Percentiles rank a stretch among this genome's conserved stretches.
phyloP scores from a whole-genome alignment of 805 yeast genomes.

The Saturnispora galanensis region DNA sequence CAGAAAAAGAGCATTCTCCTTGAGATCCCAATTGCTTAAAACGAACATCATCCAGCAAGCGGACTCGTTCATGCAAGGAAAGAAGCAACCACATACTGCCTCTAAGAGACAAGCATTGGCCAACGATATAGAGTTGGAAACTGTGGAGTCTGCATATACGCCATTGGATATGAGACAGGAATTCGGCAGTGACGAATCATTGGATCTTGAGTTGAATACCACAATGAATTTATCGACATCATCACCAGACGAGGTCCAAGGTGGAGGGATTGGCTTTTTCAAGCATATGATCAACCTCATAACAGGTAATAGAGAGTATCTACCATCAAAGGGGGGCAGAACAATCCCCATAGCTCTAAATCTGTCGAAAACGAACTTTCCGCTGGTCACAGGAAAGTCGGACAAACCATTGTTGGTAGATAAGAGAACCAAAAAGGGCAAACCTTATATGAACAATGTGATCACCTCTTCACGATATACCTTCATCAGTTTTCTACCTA shows the following conservation, averaged over 20 bases:
- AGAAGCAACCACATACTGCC: neutral
- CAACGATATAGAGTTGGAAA: slow-evolving; percentile 27
- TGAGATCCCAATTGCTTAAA: slow-evolving; percentile 56
- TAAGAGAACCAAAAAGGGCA: slow-evolving; percentile 43
- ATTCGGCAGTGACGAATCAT: slow-evolving; percentile 11
- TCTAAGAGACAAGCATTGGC: too few relatives aligned
- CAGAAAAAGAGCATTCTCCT: slow-evolving; percentile 55
- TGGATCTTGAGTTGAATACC: neutral
- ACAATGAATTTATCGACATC: slow-evolving; percentile 10
- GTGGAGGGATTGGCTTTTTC: neutral
- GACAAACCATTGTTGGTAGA: slow-evolving; percentile 41
- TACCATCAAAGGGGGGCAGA: slow-evolving; percentile 62
- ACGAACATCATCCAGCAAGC: slow-evolving; percentile 26
- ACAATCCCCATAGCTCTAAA: slow-evolving; percentile 55
- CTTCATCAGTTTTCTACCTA: slow-evolving; percentile 70
- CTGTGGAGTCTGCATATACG: slow-evolving; percentile 23
- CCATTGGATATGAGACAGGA: slow-evolving; percentile 18
- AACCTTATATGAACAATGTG: slow-evolving; percentile 53
- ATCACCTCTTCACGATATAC: slow-evolving; percentile 87
- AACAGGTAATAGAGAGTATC: slow-evolving; percentile 36
- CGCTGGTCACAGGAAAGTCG: slow-evolving; percentile 22
- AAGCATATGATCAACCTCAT: slow-evolving; percentile 15
- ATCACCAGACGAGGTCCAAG: slow-evolving; percentile 14
- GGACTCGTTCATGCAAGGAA: slow-evolving; percentile 9
- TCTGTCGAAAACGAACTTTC: slow-evolving; percentile 25